Base-by-base conservation (phyloP, 495 filamentous ascomycete genomes). In the Annulohypoxylon bovei region DNA sequence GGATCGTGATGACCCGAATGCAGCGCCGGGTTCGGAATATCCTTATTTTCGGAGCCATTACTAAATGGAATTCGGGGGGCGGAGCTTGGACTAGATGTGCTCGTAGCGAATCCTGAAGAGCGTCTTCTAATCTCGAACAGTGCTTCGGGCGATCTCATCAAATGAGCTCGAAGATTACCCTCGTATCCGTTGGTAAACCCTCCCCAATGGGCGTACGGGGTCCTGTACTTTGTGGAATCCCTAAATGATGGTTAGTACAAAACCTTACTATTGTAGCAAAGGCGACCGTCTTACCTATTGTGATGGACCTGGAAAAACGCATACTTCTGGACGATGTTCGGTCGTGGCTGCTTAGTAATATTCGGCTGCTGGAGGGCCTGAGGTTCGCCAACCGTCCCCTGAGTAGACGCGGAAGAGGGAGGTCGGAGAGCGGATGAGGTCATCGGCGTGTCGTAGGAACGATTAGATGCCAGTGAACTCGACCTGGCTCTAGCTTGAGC, bases 151-250 rank as follows among this genome's bases (percentile, higher is more conserved):
- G 81, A 76, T 44, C 76, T 79, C 63, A 81, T 76, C 60, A 85
- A 62, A 63, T 86, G 83, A 5, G 80, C 80, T 30, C 80, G 73
- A 5, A 85, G 71, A 12, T 79, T 83, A 12, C 83, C 85, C 65
- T 86, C 83, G 47, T 87, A 88, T 4, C 85, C 85, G 60, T 88
- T 87, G 11, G 83, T 84, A 65, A 87, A 87, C 0, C 84, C 86
- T 30, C 82, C 82, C 75, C 79, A 81, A 9, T 71, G 75, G 25
- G 81, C 79, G 65, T 88, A 88, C 12, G 85, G 86, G 2, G 84
- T 85, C 32, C 81, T 79, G 68, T 88, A 83, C 27, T 76, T 78
- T 0, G 78, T 76, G n/a, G 80, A 73, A 65, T 84, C 80, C 71
- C 83, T 85, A 52, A 1, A 23, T 22, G 28, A 74, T 70, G 69